phyloP scores from a whole-genome alignment of 2,329 filamentous ascomycete genomes.

The Epicoccum nigrum region DNA sequence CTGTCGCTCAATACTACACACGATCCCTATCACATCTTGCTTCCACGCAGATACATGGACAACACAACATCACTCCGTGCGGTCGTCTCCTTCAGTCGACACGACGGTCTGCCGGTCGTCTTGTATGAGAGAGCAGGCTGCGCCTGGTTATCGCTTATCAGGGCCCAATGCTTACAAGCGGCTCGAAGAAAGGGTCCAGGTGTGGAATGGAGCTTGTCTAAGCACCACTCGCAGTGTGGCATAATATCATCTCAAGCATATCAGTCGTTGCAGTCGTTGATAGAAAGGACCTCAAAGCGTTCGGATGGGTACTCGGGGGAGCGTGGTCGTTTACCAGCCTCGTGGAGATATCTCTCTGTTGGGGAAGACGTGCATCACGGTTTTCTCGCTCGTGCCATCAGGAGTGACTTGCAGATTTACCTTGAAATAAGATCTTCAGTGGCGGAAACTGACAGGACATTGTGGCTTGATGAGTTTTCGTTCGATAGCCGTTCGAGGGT shows the following conservation, averaged over 20 bases:
- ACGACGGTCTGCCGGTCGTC: too few species aligned
- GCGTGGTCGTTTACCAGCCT: background rate
- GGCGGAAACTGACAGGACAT: background rate
- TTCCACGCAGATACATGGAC: too few species aligned
- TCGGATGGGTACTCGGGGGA: background rate
- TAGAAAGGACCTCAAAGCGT: background rate
- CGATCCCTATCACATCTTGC: too few species aligned
- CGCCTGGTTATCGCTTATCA: constrained; percentile 18
- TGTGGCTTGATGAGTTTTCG: constrained; percentile 5
- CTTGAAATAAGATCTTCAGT: constrained; percentile 3
- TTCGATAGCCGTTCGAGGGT: background rate
- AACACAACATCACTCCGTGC: too few species aligned
- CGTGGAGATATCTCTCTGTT: background rate
- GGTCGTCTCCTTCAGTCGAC: too few species aligned
- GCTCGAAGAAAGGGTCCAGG: constrained; percentile 23
- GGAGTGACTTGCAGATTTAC: background rate
- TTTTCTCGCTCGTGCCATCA: background rate
- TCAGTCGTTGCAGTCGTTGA: background rate
- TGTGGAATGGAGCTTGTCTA: constrained; percentile 17
- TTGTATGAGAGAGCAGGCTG: too few species aligned
- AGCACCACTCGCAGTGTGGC: constrained; percentile 24
- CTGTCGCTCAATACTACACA: too few species aligned
- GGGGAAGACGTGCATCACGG: background rate
- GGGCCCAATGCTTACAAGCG: constrained; percentile 26
- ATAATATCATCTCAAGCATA: background rate